Evolutionary conservation across 108 stramenopile species (phyloP).

Genomic region (Discostella pseudostelligera): DNA sequence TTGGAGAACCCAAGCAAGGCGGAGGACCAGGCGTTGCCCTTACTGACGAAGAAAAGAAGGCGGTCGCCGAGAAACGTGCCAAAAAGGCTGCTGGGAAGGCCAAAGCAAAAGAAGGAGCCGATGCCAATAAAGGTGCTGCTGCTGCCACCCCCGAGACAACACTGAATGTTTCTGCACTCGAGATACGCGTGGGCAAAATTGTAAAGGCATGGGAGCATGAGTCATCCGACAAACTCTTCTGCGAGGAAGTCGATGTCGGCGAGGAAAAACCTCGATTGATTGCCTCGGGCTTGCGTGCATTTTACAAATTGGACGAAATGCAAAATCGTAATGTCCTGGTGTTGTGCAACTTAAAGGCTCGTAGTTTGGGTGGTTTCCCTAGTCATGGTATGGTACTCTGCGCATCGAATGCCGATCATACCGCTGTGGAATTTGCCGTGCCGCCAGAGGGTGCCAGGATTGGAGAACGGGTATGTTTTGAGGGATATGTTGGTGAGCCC

Average conservation of each 20-base stretch:
- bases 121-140: conserved; percentile 18
- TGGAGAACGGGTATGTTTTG: conserved; percentile 81
- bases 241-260: conserved; percentile 96
- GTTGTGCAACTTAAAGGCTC: conserved; percentile 93
- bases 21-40: conserved; percentile 28
- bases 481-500: conserved; percentile 68
- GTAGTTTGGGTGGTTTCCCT: conserved; percentile 85
- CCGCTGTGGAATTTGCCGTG: conserved; percentile 74
- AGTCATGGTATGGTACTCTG: conserved; percentile 93
- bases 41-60: conserved; percentile 52
- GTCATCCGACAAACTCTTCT: conserved; percentile 94
- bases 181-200: conserved; percentile 93
- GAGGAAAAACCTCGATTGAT: conserved; percentile 85
- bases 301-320: conserved; percentile 88
- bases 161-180: conserved; percentile 72
- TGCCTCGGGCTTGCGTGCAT: conserved; percentile 91
- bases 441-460: conserved; percentile 75
- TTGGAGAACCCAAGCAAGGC: conserved; percentile 9
- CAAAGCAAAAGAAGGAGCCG: conserved; percentile 37
- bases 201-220: conserved; percentile 93
- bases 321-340: conserved; percentile 83
- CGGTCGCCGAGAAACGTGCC: conserved; percentile 50
- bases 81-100: conserved; percentile 34
- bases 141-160: conserved; percentile 19
- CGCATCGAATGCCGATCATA: conserved; percentile 81